Percentiles rank a stretch among this genome's conserved stretches.
Evolutionary conservation across 768 basidiomycete species (phyloP).

Genomic region (Amanita pallidorosea): DNA sequence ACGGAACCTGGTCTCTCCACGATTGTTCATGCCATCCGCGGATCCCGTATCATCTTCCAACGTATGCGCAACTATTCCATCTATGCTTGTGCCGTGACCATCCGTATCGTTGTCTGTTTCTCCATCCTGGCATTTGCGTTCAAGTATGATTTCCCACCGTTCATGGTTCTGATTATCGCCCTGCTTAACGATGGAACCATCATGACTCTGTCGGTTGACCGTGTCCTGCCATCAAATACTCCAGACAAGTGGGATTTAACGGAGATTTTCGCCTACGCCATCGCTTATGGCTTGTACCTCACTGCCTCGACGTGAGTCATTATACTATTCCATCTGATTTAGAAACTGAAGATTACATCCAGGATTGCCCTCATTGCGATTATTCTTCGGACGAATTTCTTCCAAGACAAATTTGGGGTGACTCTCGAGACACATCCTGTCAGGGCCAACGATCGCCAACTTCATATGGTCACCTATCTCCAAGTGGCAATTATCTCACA

Average conservation of each 20-base stretch:
- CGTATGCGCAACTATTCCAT: slow-evolving; percentile 99
- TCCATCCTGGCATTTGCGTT: slow-evolving; percentile 91
- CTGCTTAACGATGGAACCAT: slow-evolving; percentile 97
- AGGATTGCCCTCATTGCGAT: slow-evolving; percentile 73
- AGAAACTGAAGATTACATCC: background rate
- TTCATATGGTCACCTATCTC: slow-evolving; percentile 89
- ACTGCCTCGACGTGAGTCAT: slow-evolving; percentile 76
- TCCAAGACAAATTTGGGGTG: slow-evolving; percentile 81
- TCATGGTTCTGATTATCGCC: slow-evolving; percentile 98
- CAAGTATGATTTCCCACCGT: slow-evolving; percentile 98
- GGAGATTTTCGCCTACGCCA: slow-evolving; percentile 92
- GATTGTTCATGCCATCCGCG: slow-evolving; percentile 97
- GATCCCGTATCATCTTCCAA: slow-evolving; percentile 98
- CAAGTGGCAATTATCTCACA: slow-evolving; percentile 99
- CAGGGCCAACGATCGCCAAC: slow-evolving; percentile 51
- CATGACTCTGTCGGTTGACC: slow-evolving; percentile 96
- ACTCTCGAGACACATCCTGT: slow-evolving; percentile 29
- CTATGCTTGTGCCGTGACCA: slow-evolving; percentile 91
- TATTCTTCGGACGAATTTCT: slow-evolving; percentile 83
- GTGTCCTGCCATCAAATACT: slow-evolving; percentile 85
- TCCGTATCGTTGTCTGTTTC: slow-evolving; percentile 98
- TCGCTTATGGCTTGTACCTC: slow-evolving; percentile 93
- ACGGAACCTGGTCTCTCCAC: slow-evolving; percentile 98
- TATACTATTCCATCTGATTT: slow-evolving; percentile 6
- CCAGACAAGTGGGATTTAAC: slow-evolving; percentile 95